Evolutionary conservation across 108 stramenopile species (phyloP), one percentile per base, ranked within the genome.

Genomic region (Skeletonema tropicum): DNA sequence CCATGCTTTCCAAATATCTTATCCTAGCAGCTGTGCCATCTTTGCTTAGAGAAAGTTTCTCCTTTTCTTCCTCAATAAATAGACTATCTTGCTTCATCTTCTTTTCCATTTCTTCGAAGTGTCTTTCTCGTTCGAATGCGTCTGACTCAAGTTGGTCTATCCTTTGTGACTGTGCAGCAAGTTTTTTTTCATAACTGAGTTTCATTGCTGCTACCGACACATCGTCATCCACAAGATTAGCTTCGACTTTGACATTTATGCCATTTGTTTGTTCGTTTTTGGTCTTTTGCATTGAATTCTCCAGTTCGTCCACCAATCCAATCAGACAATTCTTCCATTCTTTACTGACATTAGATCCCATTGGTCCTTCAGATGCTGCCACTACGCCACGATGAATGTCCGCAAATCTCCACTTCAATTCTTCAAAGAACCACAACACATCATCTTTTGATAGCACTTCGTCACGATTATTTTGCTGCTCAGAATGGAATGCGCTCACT

Each of bases 371-470:
- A 15, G 15, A 45, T 4, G 5, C 42, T 45, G 42, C 42, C 15
- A 45, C 42, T 11, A 45, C 68, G 2, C 52, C 71, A 0, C 64
- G 46, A n/a, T 45, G 30, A 10, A 79, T 79, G 25, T 79, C 78
- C 17, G 72, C 78, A 64, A 72, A 79, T n/a, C 78, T 42, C 71
- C 66, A 79, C 46, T 68, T 65, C 36, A 79, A 60, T 30, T 79
- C 71, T 25, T 57, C 66, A 60, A 79, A 67, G 19, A 79, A 42
- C 78, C 78, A 79, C 32, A 73, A 7, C 8, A 73, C 39, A 57
- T 79, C 78, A 23, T 63, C 49, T 11, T 52, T 59, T 13, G 68
- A n/a, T 1, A 73, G 5, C 30, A 57, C 10, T 38, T 64, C 72
- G 42, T 69, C 75, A 9, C 46, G 23, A 45, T 63, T 67, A 14